phyloP scores from a whole-genome alignment of 2,329 filamentous ascomycete species.

The Biscogniauxia sp. region DNA sequence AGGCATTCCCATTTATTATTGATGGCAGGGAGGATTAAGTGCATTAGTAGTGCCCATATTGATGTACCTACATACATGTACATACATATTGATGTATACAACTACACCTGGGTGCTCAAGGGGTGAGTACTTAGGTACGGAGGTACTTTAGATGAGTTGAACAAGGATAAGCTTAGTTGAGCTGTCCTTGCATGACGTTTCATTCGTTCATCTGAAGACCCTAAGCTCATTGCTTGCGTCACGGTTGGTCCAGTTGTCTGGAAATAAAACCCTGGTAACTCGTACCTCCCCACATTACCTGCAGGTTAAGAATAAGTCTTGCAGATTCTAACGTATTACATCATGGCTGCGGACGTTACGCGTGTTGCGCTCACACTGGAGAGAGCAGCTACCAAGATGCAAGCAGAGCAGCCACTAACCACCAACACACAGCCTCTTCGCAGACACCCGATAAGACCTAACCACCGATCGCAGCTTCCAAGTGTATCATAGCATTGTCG shows the following conservation, averaged over 20 bases:
- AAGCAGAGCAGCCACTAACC: background rate
- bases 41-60: too few relatives aligned
- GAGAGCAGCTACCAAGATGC: background rate
- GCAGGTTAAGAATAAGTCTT: background rate
- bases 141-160: background rate
- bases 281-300: too few relatives aligned
- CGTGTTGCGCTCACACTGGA: background rate
- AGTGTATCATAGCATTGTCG: too few relatives aligned
- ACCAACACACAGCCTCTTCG: too few relatives aligned
- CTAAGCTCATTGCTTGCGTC: background rate
- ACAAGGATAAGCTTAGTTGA: background rate
- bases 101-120: too few relatives aligned
- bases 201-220: background rate
- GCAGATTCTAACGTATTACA: background rate
- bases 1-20: too few relatives aligned
- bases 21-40: too few relatives aligned
- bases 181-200: background rate
- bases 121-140: too few relatives aligned
- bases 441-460: too few relatives aligned
- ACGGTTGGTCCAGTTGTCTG: background rate
- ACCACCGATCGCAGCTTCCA: too few relatives aligned
- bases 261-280: background rate
- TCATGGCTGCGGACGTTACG: background rate
- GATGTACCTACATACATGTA: too few relatives aligned
- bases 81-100: too few relatives aligned